These are phyloP conservation scores for Coemansia sp. DNA, from an alignment of 192 early-diverging fungal genomes.

Conservation along the genomic window DNA sequence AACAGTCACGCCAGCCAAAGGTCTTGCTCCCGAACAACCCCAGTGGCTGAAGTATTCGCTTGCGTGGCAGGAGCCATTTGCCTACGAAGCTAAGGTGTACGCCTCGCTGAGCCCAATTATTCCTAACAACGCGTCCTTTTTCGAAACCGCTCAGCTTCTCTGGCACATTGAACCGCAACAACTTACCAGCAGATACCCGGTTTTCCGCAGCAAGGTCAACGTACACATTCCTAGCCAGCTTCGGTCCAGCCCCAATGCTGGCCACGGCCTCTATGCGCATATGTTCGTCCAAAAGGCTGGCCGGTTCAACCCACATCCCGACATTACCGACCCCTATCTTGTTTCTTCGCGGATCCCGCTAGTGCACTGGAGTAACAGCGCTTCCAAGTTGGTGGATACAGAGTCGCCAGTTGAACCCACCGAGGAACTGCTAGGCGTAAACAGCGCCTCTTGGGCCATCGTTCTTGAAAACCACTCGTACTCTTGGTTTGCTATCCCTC, in stretches of 20 bases:
- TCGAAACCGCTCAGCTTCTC: slow-evolving; percentile 9
- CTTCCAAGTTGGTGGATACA: background rate
- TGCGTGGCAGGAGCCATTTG: slow-evolving; percentile 8
- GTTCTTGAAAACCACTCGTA: slow-evolving; percentile 14
- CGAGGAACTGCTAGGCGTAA: background rate
- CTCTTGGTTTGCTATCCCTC: background rate
- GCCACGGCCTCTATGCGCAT: slow-evolving; percentile 8
- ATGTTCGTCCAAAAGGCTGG: slow-evolving; percentile 7
- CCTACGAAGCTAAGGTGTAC: slow-evolving; percentile 16
- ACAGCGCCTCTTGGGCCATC: slow-evolving; percentile 12
- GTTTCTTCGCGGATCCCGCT: background rate
- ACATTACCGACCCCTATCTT: slow-evolving; percentile 9
- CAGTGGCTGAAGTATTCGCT: background rate
- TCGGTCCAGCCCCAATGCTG: background rate
- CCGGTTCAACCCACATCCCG: slow-evolving; percentile 9
- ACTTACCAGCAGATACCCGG: slow-evolving; percentile 3
- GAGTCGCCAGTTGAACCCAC: background rate
- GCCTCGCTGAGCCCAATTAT: background rate
- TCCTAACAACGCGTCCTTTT: background rate
- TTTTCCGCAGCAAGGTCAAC: background rate
- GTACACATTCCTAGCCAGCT: slow-evolving; percentile 1
- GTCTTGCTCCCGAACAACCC: background rate
- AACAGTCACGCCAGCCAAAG: background rate
- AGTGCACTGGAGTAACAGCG: background rate
- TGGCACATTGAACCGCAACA: slow-evolving; percentile 5